Evolutionary conservation across 2,329 filamentous ascomycete species (phyloP), one percentile per base, ranked within the genome.

Genomic region (Beauveria bassiana): DNA sequence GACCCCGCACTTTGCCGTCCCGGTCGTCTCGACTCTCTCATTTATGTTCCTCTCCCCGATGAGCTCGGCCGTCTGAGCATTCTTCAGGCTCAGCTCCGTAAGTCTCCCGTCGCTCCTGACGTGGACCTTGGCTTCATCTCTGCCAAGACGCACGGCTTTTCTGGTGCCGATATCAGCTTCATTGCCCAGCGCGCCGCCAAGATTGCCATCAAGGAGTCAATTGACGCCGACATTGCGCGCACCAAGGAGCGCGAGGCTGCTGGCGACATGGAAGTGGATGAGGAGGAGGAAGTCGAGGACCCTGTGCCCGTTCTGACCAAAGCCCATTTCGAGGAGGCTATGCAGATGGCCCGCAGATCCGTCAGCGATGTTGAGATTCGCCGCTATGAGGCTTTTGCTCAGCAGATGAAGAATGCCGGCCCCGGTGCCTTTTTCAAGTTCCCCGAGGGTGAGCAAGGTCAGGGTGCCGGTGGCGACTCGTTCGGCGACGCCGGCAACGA

Each of bases 171-270:
- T 89, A 85, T 99, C 75, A 95, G 95, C 65, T 99, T 98, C 81
- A 93, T 99, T 74, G 97, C 95, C 26, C 95, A 99, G 81, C 92
- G 95, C 75, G 95, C 95, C 59, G 95, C 96, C 82, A 99, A 99
- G 87, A 88, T 98, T 72, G 95, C 95, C 69, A 99, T 99, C 81
- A 99, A 99, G 85, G 88, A 99, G 81, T 87, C 93, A 34, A 99
- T 99, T 70, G 81, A 86, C 20, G 74, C 83, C 52, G 93, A 98
- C 65, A 98, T 99, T 69, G 90, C 96, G 78, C 90, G 91, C 68
- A 82, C 83, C 72, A 96, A 96, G 86, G 88, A 89, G 70, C 91
- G 90, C 62, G 93, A 96, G 79, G 93, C 89, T 65, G 83, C 88
- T 68, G 91, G 90, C 64, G 89, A 91, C 70, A 89, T 90, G 69